Evolutionary conservation across 306 rosid species (phyloP), one percentile per base, ranked within the genome.

Genomic region (Pyrus bretschneideri): DNA sequence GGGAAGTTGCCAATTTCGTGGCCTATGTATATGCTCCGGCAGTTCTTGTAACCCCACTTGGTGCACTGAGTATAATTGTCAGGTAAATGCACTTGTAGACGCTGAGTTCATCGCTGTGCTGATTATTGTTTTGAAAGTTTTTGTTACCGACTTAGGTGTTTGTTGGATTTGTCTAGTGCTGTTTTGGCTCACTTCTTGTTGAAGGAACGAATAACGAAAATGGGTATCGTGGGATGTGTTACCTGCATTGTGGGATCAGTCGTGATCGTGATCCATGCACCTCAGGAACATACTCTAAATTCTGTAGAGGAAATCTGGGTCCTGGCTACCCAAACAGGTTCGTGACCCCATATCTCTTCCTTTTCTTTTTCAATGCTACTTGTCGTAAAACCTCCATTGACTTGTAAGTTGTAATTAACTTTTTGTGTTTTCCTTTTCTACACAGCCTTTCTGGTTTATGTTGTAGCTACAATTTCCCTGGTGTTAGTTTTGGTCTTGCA

Each of bases 11-110:
- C 58, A 95, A 95, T 71, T 92, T 95, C 81, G 91, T 95, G 58
- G 98, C 97, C 51, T 95, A 95, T 79, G 88, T 95, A 52, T 95
- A 89, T 80, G 93, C 98, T 79, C 97, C 98, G 3, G 98, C 98
- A 3, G 91, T 95, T 81, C 82, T 95, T 67, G 98, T 95, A 63
- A 95, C 98, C 49, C 98, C 98, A 29, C 97, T 95, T 70, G 98
- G 98, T 25, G 97, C 98, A 5, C 82, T 95, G 44, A 95, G 98
- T 81, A 95, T 95, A 59, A 95, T 92, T 75, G 87, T 95, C 80
- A 95, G 98, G 98, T 92, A 81, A 75, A 38, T 61, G n/a, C 71
- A 59, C 5, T 19, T 31, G 22, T 9, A 29, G 58, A 51, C 55
- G 18, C 31, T 25, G 74, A 64, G 73, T 81, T 83, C 59, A 57